These are phyloP conservation scores for Mycogone perniciosa DNA, from an alignment of 2,329 filamentous ascomycete genomes.

Conservation along the genomic window DNA sequence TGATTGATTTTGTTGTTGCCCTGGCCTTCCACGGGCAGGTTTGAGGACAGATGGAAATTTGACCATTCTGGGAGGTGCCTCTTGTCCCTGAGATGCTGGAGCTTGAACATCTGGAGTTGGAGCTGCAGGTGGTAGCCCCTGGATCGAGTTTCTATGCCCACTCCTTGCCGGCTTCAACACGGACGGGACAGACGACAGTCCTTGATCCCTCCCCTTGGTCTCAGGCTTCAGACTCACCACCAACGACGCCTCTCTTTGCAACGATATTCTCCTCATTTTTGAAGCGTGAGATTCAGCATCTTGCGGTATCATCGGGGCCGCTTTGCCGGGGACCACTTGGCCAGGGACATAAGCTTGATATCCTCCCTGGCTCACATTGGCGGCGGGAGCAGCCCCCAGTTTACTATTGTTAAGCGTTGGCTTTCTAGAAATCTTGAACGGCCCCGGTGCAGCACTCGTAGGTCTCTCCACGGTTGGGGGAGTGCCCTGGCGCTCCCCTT, in stretches of 20 bases:
- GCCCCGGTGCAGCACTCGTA: not conserved
- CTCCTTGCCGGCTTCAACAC: slow-evolving; percentile 12
- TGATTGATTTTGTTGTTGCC: not conserved
- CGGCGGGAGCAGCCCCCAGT: not conserved
- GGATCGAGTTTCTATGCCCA: not conserved
- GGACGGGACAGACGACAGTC: slow-evolving; percentile 7
- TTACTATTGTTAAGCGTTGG: slow-evolving; percentile 6
- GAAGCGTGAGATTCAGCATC: not conserved
- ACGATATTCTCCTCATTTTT: slow-evolving; percentile 14
- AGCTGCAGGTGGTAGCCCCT: not conserved
- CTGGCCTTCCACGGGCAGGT: slow-evolving; percentile 14
- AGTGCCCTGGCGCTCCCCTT: not conserved
- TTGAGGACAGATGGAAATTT: slow-evolving; percentile 15
- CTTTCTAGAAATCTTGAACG: slow-evolving; percentile 16
- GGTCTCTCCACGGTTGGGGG: not conserved
- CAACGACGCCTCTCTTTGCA: slow-evolving; percentile 22
- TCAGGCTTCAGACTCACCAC: slow-evolving; percentile 15
- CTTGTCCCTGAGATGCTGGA: not conserved
- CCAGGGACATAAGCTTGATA: slow-evolving; percentile 16
- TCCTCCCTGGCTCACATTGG: not conserved
- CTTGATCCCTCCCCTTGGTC: not conserved
- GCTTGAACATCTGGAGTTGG: not conserved
- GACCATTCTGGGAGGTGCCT: slow-evolving; percentile 3
- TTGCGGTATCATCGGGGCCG: not conserved
- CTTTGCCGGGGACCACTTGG: not conserved